Base-by-base conservation (phyloP, 2,329 filamentous ascomycete species). In the Monosporascus sp. region DNA sequence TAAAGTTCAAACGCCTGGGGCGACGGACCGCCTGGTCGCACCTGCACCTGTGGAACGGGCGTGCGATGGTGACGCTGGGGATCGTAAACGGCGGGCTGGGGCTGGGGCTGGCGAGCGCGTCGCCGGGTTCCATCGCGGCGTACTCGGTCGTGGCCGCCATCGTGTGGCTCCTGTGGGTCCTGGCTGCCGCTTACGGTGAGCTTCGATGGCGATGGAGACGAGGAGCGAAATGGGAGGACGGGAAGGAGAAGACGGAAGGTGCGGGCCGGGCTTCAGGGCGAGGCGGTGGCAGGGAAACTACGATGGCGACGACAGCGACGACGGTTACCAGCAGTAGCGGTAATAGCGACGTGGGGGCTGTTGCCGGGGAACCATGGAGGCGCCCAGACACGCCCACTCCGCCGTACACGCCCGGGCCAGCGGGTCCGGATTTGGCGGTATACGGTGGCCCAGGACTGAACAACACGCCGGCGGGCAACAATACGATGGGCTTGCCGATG, bases 21-120 rank as follows among this genome's bases (percentile, higher is more conserved):
- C 64, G 65, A 6, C 73, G 75, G 31, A 72, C 72, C 37, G 35
- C 67, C n/a, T 74, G 68, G 68, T 75, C 73, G 0, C 58, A 74
- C 56, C 54, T 70, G 9, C 76, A 79, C 52, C 59, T 78, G 8
- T 71, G 71, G 68, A 64, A 72, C 55, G 75, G 76, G 41, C 70
- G 75, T 9, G 47, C 66, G 14, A 55, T 60, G 2, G 65, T 77
- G 18, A 65, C 69, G 0, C 61, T 76, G 0, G 75, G 75, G 24
- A 74, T 77, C 50, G 62, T 76, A 53, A 75, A 75, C 58, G 75
- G 75, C 3, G 74, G 72, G 0, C 63, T 77, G 1, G 75, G 75
- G 1, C 59, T 78, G 35, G 58, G 62, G n/a, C 60, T 76, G 3
- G 67, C 74, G 8, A 54, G 57, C 17, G 70, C 70, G 0, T 27